Percentiles rank a stretch among this genome's conserved stretches.
phyloP scores from a whole-genome alignment of 2,329 filamentous ascomycete species.

The Neofusicoccum umdonicola region DNA sequence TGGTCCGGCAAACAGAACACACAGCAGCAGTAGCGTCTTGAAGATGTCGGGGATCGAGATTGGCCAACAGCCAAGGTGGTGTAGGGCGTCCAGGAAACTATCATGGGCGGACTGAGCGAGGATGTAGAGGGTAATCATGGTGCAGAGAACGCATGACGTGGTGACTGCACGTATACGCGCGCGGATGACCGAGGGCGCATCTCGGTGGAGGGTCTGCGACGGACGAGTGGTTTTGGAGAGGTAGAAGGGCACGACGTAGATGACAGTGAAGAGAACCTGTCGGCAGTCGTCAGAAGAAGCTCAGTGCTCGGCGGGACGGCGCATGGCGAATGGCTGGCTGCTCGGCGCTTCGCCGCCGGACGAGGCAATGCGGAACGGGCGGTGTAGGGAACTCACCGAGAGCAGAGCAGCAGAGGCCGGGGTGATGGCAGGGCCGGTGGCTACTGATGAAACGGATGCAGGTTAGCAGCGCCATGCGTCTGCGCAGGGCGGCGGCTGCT shows the following conservation, averaged over 20 bases:
- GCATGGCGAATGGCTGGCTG: slow-evolving; percentile 18
- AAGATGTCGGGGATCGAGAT: slow-evolving; percentile 62
- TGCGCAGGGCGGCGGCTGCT: not conserved
- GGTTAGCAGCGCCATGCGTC: not conserved
- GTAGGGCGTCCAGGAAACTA: slow-evolving; percentile 54
- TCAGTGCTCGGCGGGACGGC: slow-evolving; percentile 6
- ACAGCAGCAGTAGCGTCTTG: slow-evolving; percentile 67
- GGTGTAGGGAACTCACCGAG: slow-evolving; percentile 34
- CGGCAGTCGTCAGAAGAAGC: slow-evolving; percentile 6
- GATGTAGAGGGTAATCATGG: slow-evolving; percentile 64
- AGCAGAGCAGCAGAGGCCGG: slow-evolving; percentile 34
- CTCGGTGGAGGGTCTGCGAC: slow-evolving; percentile 73
- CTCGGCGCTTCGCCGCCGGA: slow-evolving; percentile 20
- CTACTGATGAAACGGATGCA: slow-evolving; percentile 30
- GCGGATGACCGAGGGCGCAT: slow-evolving; percentile 85
- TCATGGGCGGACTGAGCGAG: slow-evolving; percentile 56
- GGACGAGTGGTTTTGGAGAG: slow-evolving; percentile 75
- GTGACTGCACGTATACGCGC: slow-evolving; percentile 80
- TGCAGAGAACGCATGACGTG: slow-evolving; percentile 69
- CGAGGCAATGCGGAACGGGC: not conserved
- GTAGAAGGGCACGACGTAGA: slow-evolving; percentile 92
- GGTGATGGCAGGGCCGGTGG: slow-evolving; percentile 36
- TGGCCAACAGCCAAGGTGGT: slow-evolving; percentile 79
- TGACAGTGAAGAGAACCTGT: slow-evolving; percentile 74
- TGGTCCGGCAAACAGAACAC: slow-evolving; percentile 77